Conservation (phyloP, 2,329 filamentous ascomycete genomes). For the Rutstroemia sp. region DNA sequence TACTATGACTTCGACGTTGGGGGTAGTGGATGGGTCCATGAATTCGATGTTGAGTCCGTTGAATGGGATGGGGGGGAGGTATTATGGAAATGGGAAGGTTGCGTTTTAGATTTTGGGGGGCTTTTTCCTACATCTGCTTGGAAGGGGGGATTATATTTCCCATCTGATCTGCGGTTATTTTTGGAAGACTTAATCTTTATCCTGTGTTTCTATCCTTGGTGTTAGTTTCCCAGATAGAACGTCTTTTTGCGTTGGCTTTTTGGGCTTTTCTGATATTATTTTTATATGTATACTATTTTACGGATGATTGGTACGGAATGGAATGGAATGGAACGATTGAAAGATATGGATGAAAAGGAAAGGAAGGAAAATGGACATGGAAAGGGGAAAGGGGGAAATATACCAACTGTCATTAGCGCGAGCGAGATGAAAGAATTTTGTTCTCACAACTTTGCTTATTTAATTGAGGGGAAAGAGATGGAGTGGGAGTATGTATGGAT, state of each 20-base stretch:
- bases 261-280: too few relatives aligned
- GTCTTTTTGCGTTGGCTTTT: not conserved
- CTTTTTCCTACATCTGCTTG: not conserved
- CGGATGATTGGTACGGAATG: too few relatives aligned
- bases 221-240: not conserved
- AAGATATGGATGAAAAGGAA: too few relatives aligned
- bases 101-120: slow-evolving; percentile 14
- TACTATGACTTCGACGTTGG: slow-evolving; percentile 27
- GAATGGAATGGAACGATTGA: too few relatives aligned
- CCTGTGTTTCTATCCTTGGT: not conserved
- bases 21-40: slow-evolving; percentile 22
- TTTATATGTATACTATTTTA: too few relatives aligned
- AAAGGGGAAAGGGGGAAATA: not conserved
- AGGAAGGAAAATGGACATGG: too few relatives aligned
- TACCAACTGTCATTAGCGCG: not conserved
- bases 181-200: too few relatives aligned
- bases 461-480: too few relatives aligned
- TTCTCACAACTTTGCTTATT: too few relatives aligned
- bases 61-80: slow-evolving; percentile 20
- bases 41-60: slow-evolving; percentile 24
- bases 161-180: too few relatives aligned
- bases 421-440: not conserved
- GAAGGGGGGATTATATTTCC: too few relatives aligned
- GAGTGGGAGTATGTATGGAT: not conserved
- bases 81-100: slow-evolving; percentile 24